These are phyloP conservation scores for Gardenia jasminoides DNA, from an alignment of 257 asterid genomes.

Conservation along the genomic window DNA sequence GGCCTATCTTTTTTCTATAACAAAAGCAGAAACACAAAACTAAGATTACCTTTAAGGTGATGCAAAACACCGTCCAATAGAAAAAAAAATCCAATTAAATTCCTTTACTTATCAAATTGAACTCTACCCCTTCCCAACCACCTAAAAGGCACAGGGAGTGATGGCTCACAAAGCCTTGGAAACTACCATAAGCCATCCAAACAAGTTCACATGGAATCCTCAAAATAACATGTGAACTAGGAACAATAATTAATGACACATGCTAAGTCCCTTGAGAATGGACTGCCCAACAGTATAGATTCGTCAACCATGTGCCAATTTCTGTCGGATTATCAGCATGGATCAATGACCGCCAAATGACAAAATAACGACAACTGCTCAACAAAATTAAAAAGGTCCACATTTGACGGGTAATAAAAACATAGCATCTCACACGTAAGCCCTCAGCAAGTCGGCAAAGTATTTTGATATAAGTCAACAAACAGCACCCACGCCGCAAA, in stretches of 20 bases:
- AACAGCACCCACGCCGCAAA: neutral
- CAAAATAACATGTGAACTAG: neutral
- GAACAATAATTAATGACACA: neutral
- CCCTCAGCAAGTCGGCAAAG: slow-evolving; percentile 3
- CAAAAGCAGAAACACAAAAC: neutral
- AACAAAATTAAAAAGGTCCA: neutral
- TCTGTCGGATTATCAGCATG: neutral
- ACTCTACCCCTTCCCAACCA: neutral
- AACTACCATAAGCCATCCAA: neutral
- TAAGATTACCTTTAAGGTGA: neutral
- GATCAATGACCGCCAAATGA: neutral
- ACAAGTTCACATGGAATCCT: slow-evolving; percentile 1
- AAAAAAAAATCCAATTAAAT: neutral
- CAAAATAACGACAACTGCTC: slow-evolving; percentile 10
- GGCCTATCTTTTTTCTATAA: neutral
- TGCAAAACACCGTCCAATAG: neutral
- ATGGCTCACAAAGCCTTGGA: neutral
- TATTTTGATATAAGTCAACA: neutral
- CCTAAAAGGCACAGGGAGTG: neutral
- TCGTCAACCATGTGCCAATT: neutral
- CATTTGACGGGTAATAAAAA: neutral
- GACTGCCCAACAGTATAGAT: neutral
- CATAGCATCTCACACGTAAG: neutral
- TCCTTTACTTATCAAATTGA: neutral
- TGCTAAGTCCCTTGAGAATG: neutral